A percentile compares a stretch with the other conserved stretches of the same genome.
phyloP scores from a whole-genome alignment of 2,329 filamentous ascomycete genomes.

The Diaporthe citri region DNA sequence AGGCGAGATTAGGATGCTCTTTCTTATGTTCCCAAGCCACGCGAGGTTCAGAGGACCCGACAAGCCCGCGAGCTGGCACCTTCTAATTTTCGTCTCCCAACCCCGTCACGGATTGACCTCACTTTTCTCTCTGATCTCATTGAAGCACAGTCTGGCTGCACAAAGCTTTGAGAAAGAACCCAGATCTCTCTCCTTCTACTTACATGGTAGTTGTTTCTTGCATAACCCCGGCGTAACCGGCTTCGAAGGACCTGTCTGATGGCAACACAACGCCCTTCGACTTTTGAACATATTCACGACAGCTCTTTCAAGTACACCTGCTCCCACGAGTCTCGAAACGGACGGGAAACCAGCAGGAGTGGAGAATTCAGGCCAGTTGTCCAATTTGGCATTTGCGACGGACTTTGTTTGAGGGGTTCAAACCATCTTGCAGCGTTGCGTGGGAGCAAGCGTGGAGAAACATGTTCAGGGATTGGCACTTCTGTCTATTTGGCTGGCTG shows the following conservation, averaged over 20 bases:
- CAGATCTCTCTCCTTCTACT: constrained; percentile 26
- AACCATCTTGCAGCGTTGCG: constrained; percentile 28
- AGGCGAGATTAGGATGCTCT: constrained; percentile 46
- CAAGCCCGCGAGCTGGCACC: constrained; percentile 13
- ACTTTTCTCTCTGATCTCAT: constrained; percentile 36
- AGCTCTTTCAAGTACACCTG: not conserved
- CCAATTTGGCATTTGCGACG: constrained; percentile 20
- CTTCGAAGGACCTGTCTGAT: constrained; percentile 18
- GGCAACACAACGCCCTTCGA: not conserved
- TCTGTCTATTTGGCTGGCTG: constrained; percentile 21
- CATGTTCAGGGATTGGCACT: constrained; percentile 11
- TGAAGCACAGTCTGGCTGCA: constrained; percentile 35
- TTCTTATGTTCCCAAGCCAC: constrained; percentile 36
- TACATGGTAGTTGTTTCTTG: constrained; percentile 27
- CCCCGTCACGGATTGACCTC: constrained; percentile 33
- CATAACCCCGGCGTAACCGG: constrained; percentile 32
- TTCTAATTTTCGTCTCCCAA: constrained; percentile 31
- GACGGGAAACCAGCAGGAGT: not conserved
- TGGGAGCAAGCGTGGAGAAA: constrained; percentile 7
- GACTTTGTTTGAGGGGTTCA: not conserved
- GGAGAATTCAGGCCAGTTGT: not conserved
- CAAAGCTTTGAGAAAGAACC: constrained; percentile 31
- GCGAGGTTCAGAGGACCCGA: constrained; percentile 18
- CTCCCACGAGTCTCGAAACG: constrained; percentile 1
- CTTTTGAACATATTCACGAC: constrained; percentile 5